These are phyloP conservation scores for Sporothrix humicola DNA, from an alignment of 2,329 filamentous ascomycete species.

Conservation along the genomic window DNA sequence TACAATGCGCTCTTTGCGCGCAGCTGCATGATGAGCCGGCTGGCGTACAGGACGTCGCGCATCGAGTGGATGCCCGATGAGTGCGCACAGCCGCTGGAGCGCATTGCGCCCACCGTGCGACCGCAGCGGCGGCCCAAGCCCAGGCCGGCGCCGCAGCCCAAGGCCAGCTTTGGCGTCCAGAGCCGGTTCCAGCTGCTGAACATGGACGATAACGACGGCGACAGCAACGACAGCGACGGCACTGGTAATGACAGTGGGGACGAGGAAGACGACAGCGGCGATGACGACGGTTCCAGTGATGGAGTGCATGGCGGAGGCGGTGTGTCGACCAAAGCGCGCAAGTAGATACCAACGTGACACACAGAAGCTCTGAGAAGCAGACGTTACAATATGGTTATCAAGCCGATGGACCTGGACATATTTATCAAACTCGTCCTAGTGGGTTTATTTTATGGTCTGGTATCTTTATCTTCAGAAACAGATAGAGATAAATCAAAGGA, in stretches of 20 bases:
- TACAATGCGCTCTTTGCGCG: slow-evolving; percentile 75
- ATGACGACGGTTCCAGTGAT: slow-evolving; percentile 33
- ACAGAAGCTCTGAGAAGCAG: not conserved
- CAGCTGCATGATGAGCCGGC: slow-evolving; percentile 76
- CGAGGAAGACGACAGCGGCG: slow-evolving; percentile 39
- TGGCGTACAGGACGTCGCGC: slow-evolving; percentile 70
- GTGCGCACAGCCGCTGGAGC: slow-evolving; percentile 65
- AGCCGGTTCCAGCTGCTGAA: slow-evolving; percentile 69
- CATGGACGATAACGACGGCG: slow-evolving; percentile 51
- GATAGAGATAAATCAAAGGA: too few species aligned
- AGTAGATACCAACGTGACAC: not conserved
- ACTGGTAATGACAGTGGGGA: slow-evolving; percentile 38
- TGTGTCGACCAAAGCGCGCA: not conserved
- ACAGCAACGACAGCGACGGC: slow-evolving; percentile 28
- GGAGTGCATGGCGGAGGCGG: slow-evolving; percentile 38
- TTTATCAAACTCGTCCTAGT: too few species aligned
- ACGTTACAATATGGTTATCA: not conserved
- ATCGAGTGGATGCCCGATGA: slow-evolving; percentile 77
- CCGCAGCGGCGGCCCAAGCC: slow-evolving; percentile 37
- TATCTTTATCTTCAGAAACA: too few species aligned
- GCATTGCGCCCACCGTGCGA: slow-evolving; percentile 39
- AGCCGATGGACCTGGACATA: not conserved
- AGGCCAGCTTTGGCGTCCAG: slow-evolving; percentile 46
- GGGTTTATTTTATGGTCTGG: too few species aligned
- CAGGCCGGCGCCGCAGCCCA: slow-evolving; percentile 45